Evolutionary conservation across 805 yeast species (phyloP), one percentile per base, ranked within the genome.

Genomic region (Zygosaccharomyces bisporus): DNA sequence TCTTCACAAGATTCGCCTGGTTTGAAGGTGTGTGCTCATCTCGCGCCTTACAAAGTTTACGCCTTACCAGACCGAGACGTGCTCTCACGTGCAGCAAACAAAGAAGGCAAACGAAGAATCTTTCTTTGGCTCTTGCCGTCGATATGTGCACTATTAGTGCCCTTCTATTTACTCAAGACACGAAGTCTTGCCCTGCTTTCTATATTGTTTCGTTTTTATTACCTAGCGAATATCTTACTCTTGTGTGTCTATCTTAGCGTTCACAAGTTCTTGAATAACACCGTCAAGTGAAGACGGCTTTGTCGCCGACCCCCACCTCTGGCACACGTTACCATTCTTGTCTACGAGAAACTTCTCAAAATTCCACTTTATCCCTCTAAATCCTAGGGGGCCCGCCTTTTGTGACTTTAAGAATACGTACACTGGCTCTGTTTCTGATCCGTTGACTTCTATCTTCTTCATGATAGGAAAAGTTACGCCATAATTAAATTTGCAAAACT

Each of bases 401-500:
- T 78, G 64, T 30, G 70, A 60, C 72, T 93, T 93, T 61, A 91
- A 76, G 71, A 65, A 91, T 55, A 76, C 71, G 71, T 80, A 91
- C 31, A 91, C 89, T 13, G 91, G 86, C 58, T 84, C 88, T 18
- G 86, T 81, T 35, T 80, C 68, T 50, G 74, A 67, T 36, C 99
- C 99, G 64, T 91, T 91, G 54, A 93, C 98, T 33, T 89, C 88
- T 47, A 88, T 66, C 73, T 90, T 93, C 64, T 77, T 75, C 76
- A 91, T 70, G 30, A 91, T 75, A 14, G 96, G 96, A 82, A 91
- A 91, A 18, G 84, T 73, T 39, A 91, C 97, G 45, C 96, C 96
- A 64, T 81, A 93, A 72, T 87, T 89, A 57, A 80, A 37, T 33
- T 75, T 67, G 67, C 96, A 88, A 70, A 85, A 86, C 38, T 73